Evolutionary conservation across 2,329 filamentous ascomycete genomes (phyloP), one percentile per base, ranked within the genome.

Genomic region (Macrophomina tecta): DNA sequence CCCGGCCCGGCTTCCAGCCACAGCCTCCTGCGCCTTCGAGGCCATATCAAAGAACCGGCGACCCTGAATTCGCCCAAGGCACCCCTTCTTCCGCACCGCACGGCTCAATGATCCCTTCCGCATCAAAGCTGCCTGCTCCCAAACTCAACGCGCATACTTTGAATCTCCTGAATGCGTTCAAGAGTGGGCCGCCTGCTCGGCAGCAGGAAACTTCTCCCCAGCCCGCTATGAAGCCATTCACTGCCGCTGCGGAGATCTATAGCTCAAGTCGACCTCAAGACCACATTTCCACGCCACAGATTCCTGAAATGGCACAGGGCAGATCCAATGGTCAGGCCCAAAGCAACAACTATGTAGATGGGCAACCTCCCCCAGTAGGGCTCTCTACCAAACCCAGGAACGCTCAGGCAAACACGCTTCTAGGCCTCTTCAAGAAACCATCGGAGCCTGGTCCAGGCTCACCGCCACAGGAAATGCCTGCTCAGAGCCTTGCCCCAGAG

Each of bases 121-220:
- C 87, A 5, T 75, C 87, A 70, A 85, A 85, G 62, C 73, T 90
- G 30, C 87, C 87, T 16, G 81, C 84, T 46, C 86, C 86, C 6
- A 86, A 84, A 69, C 81, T 89, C 38, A 88, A 81, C 42, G 82
- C 82, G 12, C 87, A 90, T 73, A 82, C 86, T 1, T 79, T 86
- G 67, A 82, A 82, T n/a, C 74, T 90, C 40, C 77, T 90, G 58
- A 86, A 84, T 70, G 82, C 85, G 1, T 89, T 90, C 78, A 89
- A 84, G 68, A 73, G 73, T 14, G 72, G 71, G 6, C 56, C 60
- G 11, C 23, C 61, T 32, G 66, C 36, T 68, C 60, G 12, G 12
- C 72, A 74, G 36, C 75, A 74, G 62, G 40, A 65, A 40, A 66
- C 69, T 18, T 51, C 53, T 14, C 36, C 53, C 42, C 68, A 70